Percentiles rank a stretch among this genome's conserved stretches.
These are phyloP conservation scores for Metschnikowia kofuensis DNA, from an alignment of 805 yeast genomes.

Conservation along the genomic window DNA sequence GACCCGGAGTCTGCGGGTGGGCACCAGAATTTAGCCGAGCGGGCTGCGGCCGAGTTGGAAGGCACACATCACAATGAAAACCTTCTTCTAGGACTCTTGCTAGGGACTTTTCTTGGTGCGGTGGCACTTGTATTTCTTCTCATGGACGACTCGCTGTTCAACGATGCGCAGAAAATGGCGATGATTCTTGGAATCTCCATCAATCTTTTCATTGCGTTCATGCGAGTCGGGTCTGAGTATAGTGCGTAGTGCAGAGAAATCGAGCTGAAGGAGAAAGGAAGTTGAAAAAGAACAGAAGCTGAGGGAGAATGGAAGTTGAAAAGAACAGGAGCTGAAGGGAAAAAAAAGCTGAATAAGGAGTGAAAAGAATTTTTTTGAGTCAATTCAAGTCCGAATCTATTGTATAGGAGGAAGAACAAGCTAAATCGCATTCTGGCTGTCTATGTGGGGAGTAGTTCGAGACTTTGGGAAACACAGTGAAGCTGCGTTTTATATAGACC, in stretches of 20 bases:
- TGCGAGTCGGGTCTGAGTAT: slow-evolving; percentile 33
- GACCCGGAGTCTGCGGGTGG: neutral
- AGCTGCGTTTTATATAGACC: no score
- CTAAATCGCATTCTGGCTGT: no score
- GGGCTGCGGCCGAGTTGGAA: slow-evolving; percentile 28
- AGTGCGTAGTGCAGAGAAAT: slow-evolving; percentile 1
- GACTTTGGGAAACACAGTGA: no score
- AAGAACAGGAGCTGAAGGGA: no score
- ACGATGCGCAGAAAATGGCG: slow-evolving; percentile 62
- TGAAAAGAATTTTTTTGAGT: no score
- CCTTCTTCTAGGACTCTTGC: slow-evolving; percentile 61
- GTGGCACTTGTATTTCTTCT: slow-evolving; percentile 58
- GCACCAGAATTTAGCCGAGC: slow-evolving; percentile 8
- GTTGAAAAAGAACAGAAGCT: no score
- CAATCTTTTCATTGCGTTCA: slow-evolving; percentile 65
- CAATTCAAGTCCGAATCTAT: no score
- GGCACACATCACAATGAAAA: slow-evolving; percentile 52
- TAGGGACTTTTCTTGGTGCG: slow-evolving; percentile 77
- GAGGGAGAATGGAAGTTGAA: no score
- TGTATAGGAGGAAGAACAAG: no score
- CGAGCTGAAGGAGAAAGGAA: no score
- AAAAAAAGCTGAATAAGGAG: no score
- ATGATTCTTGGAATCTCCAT: slow-evolving; percentile 67
- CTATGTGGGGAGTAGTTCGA: no score
- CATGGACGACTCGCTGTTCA: slow-evolving; percentile 58